phyloP scores from a whole-genome alignment of 495 filamentous ascomycete genomes.

The Lasiosphaeria miniovina region DNA sequence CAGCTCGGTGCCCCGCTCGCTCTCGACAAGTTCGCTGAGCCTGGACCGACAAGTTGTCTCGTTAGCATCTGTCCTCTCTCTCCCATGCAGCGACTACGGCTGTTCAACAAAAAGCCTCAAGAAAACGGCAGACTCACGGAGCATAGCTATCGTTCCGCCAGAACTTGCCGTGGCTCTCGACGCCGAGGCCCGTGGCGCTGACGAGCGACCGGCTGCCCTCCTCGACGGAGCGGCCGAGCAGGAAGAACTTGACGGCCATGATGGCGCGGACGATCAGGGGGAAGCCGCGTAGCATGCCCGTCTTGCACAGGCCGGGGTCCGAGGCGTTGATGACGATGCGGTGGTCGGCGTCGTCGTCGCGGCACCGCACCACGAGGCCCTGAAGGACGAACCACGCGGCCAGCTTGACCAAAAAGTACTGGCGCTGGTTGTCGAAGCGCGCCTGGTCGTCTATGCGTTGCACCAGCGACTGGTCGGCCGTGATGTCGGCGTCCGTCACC shows the following conservation, averaged over 20 bases:
- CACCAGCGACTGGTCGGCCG: constrained; percentile 12
- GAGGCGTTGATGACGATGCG: constrained; percentile 28
- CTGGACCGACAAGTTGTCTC: constrained; percentile 5
- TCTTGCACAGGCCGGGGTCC: constrained; percentile 30
- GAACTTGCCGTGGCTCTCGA: constrained; percentile 49
- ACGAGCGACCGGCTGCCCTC: constrained; percentile 50
- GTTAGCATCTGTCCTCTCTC: too few species aligned
- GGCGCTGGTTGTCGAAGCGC: background rate
- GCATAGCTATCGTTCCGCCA: constrained; percentile 39
- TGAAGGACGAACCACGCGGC: constrained; percentile 18
- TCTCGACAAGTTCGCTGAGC: constrained; percentile 10
- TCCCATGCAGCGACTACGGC: background rate
- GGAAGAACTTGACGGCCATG: constrained; percentile 35
- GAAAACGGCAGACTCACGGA: constrained; percentile 13
- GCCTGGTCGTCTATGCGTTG: constrained; percentile 11
- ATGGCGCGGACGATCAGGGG: constrained; percentile 13
- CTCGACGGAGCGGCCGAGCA: constrained; percentile 49
- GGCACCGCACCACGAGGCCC: constrained; percentile 13
- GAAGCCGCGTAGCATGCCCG: constrained; percentile 23
- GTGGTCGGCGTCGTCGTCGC: background rate
- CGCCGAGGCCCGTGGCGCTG: constrained; percentile 47
- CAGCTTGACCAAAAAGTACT: constrained; percentile 27
- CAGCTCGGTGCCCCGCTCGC: constrained; percentile 13
- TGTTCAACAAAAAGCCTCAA: background rate
- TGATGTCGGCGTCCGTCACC: constrained; percentile 1